Percentiles rank a stretch among this genome's conserved stretches.
These are phyloP conservation scores for Saraca asoca DNA, from an alignment of 331 rosid genomes.

Conservation along the genomic window DNA sequence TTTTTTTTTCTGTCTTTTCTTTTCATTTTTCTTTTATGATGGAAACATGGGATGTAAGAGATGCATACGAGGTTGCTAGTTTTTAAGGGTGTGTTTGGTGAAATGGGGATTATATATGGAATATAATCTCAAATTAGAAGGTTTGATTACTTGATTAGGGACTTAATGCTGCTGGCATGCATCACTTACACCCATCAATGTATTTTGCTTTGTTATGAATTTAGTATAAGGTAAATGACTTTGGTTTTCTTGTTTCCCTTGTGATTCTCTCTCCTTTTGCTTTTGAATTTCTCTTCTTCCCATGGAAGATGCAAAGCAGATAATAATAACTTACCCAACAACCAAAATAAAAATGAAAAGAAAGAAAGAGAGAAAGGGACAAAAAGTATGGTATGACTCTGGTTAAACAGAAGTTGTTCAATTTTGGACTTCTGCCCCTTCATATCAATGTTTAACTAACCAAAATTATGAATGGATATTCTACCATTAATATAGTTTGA, in stretches of 20 bases:
- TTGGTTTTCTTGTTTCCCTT: slow-evolving; percentile 23
- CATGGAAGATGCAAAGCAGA: slow-evolving; percentile 47
- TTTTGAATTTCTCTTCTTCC: slow-evolving; percentile 40
- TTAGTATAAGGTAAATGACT: slow-evolving; percentile 39
- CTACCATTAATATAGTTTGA: background rate
- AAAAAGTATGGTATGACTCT: slow-evolving; percentile 34
- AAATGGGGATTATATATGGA: slow-evolving; percentile 31
- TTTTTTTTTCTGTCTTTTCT: background rate
- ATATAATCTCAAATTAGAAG: slow-evolving; percentile 2
- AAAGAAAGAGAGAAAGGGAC: slow-evolving; percentile 31
- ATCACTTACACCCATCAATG: slow-evolving; percentile 89
- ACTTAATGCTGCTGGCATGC: slow-evolving; percentile 82
- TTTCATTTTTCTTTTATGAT: slow-evolving; percentile 29
- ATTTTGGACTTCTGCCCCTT: slow-evolving; percentile 29
- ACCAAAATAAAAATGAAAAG: slow-evolving; percentile 32
- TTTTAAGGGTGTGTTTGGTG: slow-evolving; percentile 31
- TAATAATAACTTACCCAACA: slow-evolving; percentile 38
- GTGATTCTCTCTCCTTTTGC: slow-evolving; percentile 29
- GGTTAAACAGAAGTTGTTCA: slow-evolving; percentile 30
- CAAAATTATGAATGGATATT: slow-evolving; percentile 25
- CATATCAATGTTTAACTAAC: slow-evolving; percentile 22
- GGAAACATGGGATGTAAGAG: slow-evolving; percentile 92
- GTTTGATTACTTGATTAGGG: slow-evolving; percentile 11
- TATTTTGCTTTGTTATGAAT: slow-evolving; percentile 48
- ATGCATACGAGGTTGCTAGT: slow-evolving; percentile 86